Evolutionary conservation across 2,329 filamentous ascomycete species (phyloP), one percentile per base, ranked within the genome.

Genomic region (Hirsutella minnesotensis): DNA sequence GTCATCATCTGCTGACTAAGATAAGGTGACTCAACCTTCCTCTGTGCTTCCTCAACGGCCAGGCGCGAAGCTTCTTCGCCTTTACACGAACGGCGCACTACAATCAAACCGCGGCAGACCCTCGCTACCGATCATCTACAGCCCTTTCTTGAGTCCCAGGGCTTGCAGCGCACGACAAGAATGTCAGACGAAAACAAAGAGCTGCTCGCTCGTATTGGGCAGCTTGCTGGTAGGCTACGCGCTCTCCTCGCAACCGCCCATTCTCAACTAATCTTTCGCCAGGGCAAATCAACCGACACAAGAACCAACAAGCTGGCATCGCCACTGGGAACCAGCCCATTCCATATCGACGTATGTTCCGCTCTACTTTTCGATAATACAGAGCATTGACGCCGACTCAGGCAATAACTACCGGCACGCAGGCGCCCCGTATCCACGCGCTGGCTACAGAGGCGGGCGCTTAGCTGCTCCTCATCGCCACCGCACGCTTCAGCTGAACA

Each of bases 241-340:
- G 9, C 13, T 10, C 27, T 10, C 29, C 21, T 15, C 9, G 13
- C 12, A 30, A 42, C 35, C 21, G 29, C 21, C 44, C 50, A 37
- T 45, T 41, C 43, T 44, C 35, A 38, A 54, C 49, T 63, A 42
- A 57, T 46, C 49, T 48, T 34, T 33, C 9, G 49, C 9, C 20
- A 87, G 83, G 83, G 51, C 81, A 85, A 62, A 90, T 92, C 57
- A 88, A 88, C 58, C 77, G 80, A 41, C 81, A 85, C 65, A 88
- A 85, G 60, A 84, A 75, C 49, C 74, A 81, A 48, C 71, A 75
- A 49, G 58, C 67, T 29, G 67, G 66, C 34, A 45, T 62, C 24
- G 40, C 53, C n/a, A 42, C 53, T 38, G 49, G 41, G 21, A 54
- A 53, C 30, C 55, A 57, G 29, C 53, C 54, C 12, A 48, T 51